Evolutionary conservation across 2,329 filamentous ascomycete genomes (phyloP).

Genomic region (Orbilia javanica): DNA sequence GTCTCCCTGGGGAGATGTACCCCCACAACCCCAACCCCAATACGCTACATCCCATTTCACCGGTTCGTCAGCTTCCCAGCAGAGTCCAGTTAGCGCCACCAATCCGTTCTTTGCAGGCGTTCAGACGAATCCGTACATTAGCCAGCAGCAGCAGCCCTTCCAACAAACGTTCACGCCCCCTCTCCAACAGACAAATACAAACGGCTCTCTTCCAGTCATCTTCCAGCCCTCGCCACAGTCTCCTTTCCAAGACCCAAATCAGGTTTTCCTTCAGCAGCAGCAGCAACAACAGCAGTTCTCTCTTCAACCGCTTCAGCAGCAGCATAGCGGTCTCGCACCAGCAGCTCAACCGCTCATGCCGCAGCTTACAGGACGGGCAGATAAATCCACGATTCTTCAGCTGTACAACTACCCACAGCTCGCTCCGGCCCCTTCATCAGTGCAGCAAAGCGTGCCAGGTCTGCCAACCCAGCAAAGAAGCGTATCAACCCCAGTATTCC

Average conservation of each 20-base stretch:
- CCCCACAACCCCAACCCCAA: slow-evolving; percentile 44
- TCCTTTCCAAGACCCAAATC: slow-evolving; percentile 63
- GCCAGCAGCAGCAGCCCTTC: slow-evolving; percentile 60
- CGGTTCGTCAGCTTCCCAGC: slow-evolving; percentile 46
- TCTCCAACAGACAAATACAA: slow-evolving; percentile 60
- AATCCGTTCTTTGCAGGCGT: slow-evolving; percentile 46
- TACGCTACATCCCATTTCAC: slow-evolving; percentile 54
- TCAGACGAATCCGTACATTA: slow-evolving; percentile 43
- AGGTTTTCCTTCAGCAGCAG: slow-evolving; percentile 63
- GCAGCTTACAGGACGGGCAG: slow-evolving; percentile 69
- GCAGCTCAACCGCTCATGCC: slow-evolving; percentile 62
- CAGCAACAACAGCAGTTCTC: slow-evolving; percentile 63
- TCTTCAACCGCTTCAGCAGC: slow-evolving; percentile 64
- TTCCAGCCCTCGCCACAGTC: slow-evolving; percentile 64
- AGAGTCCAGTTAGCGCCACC: slow-evolving; percentile 52
- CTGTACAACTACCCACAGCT: slow-evolving; percentile 76
- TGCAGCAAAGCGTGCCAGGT: slow-evolving; percentile 38
- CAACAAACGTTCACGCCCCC: slow-evolving; percentile 57
- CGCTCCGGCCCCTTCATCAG: slow-evolving; percentile 64
- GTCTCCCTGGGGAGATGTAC: slow-evolving; percentile 55
- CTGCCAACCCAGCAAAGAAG: slow-evolving; percentile 55
- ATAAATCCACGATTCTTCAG: slow-evolving; percentile 81
- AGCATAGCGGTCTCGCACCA: slow-evolving; percentile 61
- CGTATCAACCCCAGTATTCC: slow-evolving; percentile 50
- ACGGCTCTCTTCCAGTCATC: slow-evolving; percentile 39